phyloP scores from a whole-genome alignment of 768 basidiomycete species.

The Fistulinella prunicolor region DNA sequence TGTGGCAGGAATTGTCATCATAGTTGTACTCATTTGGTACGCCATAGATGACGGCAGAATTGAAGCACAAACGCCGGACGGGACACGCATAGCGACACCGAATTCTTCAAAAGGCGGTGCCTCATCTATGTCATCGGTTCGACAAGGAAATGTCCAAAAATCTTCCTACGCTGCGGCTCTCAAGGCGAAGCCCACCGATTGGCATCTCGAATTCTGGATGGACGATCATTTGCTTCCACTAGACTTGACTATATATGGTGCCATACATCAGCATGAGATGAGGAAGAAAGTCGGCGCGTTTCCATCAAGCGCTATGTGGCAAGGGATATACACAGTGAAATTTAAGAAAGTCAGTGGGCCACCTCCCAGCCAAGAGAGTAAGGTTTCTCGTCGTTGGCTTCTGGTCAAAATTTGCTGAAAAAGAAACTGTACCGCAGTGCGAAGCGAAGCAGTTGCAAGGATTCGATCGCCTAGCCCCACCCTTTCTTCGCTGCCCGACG shows the following conservation, averaged over 20 bases:
- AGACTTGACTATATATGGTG: conserved; percentile 94
- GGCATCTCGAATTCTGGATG: conserved; percentile 96
- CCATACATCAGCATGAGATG: conserved; percentile 88
- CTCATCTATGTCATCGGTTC: conserved; percentile 31
- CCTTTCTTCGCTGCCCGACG: conserved; percentile 78
- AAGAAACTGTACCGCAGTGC: conserved; percentile 26
- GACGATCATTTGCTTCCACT: conserved; percentile 81
- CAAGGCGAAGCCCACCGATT: conserved; percentile 90
- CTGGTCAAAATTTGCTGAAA: conserved; percentile 5
- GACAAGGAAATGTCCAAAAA: conserved; percentile 36
- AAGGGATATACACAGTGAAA: conserved; percentile 86
- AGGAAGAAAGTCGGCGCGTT: conserved; percentile 65
- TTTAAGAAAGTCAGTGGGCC: conserved; percentile 92
- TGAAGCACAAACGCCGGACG: conserved; percentile 95
- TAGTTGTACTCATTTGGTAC: conserved; percentile 6
- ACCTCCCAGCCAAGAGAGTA: conserved; percentile 59
- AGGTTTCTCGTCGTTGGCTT: conserved; percentile 18
- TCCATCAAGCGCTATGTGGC: conserved; percentile 78
- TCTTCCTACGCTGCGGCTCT: conserved; percentile 92
- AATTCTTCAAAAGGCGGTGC: conserved; percentile 51
- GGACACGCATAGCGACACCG: conserved; percentile 91
- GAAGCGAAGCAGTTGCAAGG: conserved; percentile 42
- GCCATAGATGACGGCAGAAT: conserved; percentile 82
- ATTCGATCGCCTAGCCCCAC: conserved; percentile 62
- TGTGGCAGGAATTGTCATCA: conserved; percentile 9